Evolutionary conservation across 2,329 filamentous ascomycete species (phyloP).

Genomic region (Thelonectria discophora): DNA sequence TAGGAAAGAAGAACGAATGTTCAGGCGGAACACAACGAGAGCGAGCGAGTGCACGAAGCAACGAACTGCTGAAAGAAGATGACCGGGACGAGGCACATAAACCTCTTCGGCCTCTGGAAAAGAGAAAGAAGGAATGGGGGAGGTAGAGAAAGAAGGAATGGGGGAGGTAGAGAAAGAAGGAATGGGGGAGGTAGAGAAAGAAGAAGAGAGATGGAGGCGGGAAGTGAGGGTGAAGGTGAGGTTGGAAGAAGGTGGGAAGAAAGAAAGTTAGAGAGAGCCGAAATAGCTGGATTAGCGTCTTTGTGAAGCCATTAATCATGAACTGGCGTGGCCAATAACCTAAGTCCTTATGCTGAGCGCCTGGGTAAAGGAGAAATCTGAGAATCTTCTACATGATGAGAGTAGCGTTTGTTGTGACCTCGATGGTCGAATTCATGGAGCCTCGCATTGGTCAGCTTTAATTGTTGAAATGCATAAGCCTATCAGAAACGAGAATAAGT

Average conservation of each 20-base stretch:
- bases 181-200: no score
- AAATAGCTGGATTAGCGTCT: not conserved
- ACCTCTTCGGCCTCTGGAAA: not conserved
- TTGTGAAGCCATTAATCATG: not conserved
- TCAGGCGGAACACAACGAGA: not conserved
- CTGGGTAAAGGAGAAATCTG: not conserved
- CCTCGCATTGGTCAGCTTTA: not conserved
- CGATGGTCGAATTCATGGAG: not conserved
- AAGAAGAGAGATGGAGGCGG: not conserved
- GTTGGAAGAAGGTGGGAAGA: not conserved
- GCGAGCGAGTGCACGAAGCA: not conserved
- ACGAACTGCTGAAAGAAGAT: not conserved
- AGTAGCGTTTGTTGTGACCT: not conserved
- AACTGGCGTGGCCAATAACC: not conserved
- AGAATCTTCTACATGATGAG: not conserved
- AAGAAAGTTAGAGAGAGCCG: not conserved
- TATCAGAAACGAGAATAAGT: no score
- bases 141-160: not conserved
- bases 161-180: not conserved
- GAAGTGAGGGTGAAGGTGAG: not conserved
- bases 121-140: not conserved
- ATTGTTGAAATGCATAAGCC: not conserved
- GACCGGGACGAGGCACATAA: no score
- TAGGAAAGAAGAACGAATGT: not conserved
- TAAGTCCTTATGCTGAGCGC: not conserved